Conservation (phyloP, 768 basidiomycete species). For the Strobilomyces echinocephalus region DNA sequence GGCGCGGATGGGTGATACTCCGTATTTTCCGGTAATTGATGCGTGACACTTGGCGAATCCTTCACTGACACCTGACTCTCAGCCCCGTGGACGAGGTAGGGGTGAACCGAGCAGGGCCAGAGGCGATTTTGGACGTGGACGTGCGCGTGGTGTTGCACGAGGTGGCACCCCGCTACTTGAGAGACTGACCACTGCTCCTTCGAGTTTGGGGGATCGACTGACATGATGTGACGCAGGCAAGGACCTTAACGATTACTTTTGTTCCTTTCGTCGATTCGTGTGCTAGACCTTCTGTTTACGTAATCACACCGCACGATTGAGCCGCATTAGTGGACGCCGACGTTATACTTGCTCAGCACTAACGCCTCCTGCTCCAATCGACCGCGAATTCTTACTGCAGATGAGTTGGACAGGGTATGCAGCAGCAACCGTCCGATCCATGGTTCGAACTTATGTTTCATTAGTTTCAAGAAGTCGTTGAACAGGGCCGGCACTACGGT, state of each 20-base stretch:
- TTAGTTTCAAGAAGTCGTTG: conserved; percentile 88
- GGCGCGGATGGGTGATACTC: conserved; percentile 23
- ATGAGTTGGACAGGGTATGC: conserved; percentile 58
- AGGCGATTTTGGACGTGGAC: conserved; percentile 20
- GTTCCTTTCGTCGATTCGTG: not conserved
- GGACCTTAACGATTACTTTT: not conserved
- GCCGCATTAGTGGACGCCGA: not conserved
- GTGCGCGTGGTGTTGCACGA: conserved; percentile 19
- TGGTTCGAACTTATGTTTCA: not conserved
- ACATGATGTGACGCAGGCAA: conserved; percentile 5
- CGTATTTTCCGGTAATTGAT: conserved; percentile 18
- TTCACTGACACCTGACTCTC: not conserved
- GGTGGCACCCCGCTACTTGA: conserved; percentile 13
- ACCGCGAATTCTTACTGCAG: not conserved
- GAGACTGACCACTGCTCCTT: conserved; percentile 12
- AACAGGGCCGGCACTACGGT: conserved; percentile 90
- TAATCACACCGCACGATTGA: conserved; percentile 9
- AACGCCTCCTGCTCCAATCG: not conserved
- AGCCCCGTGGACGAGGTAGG: conserved; percentile 25
- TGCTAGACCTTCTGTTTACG: conserved; percentile 13
- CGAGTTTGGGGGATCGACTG: conserved; percentile 20
- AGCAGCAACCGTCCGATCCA: not conserved
- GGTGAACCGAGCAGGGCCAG: conserved; percentile 15
- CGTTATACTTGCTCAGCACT: not conserved
- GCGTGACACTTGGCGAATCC: not conserved